Conservation (phyloP, 495 filamentous ascomycete species). For the Penicillium mononematosum region DNA sequence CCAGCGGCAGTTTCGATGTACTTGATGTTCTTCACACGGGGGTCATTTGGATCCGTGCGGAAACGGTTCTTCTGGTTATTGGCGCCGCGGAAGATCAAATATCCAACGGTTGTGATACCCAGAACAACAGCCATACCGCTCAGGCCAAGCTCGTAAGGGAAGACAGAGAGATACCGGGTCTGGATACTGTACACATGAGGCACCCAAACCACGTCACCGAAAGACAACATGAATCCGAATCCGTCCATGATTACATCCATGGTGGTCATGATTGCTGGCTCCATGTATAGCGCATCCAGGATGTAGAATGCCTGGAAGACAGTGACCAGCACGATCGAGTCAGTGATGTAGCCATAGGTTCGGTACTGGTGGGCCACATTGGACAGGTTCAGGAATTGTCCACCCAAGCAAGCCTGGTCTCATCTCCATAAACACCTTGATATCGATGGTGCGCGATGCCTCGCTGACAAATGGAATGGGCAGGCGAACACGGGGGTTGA, state of each 20-base stretch:
- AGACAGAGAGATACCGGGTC: constrained; percentile 79
- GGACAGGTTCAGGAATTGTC: constrained; percentile 79
- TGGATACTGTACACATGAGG: constrained; percentile 88
- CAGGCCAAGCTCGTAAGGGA: constrained; percentile 74
- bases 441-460: constrained; percentile 64
- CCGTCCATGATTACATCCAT: constrained; percentile 96
- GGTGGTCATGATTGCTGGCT: constrained; percentile 87
- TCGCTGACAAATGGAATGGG: constrained; percentile 65
- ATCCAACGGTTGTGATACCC: constrained; percentile 65
- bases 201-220: constrained; percentile 92
- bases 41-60: constrained; percentile 83
- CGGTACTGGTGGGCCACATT: constrained; percentile 87
- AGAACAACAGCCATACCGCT: constrained; percentile 60
- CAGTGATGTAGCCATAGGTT: constrained; percentile 76
- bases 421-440: constrained; percentile 88
- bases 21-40: constrained; percentile 73
- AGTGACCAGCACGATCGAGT: constrained; percentile 81
- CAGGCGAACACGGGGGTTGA: constrained; percentile 83
- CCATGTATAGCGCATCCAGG: constrained; percentile 84
- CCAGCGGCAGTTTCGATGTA: constrained; percentile 86
- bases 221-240: constrained; percentile 95
- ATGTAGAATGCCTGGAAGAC: constrained; percentile 80
- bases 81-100: constrained; percentile 84
- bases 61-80: constrained; percentile 96
- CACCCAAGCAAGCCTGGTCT: constrained; percentile 89